Evolutionary conservation across 129 eudicot species (phyloP).

Genomic region (Chrysanthemum seticuspe): DNA sequence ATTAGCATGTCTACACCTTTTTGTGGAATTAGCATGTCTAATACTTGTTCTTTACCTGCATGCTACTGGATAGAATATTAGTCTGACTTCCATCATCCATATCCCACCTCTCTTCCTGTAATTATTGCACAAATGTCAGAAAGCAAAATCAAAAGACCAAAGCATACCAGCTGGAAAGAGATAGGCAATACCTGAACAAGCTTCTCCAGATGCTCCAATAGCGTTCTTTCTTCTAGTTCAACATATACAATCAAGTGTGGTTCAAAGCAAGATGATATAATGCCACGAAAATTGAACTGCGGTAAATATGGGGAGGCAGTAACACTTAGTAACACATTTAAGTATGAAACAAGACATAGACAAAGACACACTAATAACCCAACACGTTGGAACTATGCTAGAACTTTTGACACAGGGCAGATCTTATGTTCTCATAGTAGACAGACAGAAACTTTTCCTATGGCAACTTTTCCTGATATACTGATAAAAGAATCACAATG

Average conservation of each 20-base stretch:
- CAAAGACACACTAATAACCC: too few relatives aligned
- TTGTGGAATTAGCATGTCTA: background rate
- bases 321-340: background rate
- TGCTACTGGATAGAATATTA: slow-evolving; percentile 88
- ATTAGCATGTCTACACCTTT: too few relatives aligned
- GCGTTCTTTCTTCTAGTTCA: slow-evolving; percentile 93
- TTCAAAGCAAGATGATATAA: slow-evolving; percentile 94
- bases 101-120: slow-evolving; percentile 98
- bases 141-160: slow-evolving; percentile 16
- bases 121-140: slow-evolving; percentile 21
- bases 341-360: background rate
- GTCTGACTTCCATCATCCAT: slow-evolving; percentile 98
- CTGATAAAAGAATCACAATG: slow-evolving; percentile 7
- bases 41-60: slow-evolving; percentile 65
- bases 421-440: too few relatives aligned
- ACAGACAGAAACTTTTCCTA: too few relatives aligned
- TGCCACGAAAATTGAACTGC: slow-evolving; percentile 95
- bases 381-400: too few relatives aligned
- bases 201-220: slow-evolving; percentile 93
- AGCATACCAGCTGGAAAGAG: slow-evolving; percentile 13
- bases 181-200: slow-evolving; percentile 74
- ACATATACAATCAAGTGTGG: slow-evolving; percentile 90
- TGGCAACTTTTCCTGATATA: too few relatives aligned
- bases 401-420: too few relatives aligned
- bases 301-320: background rate